Conservation (phyloP, 2,329 filamentous ascomycete genomes). For the Lachnellula occidentalis region DNA sequence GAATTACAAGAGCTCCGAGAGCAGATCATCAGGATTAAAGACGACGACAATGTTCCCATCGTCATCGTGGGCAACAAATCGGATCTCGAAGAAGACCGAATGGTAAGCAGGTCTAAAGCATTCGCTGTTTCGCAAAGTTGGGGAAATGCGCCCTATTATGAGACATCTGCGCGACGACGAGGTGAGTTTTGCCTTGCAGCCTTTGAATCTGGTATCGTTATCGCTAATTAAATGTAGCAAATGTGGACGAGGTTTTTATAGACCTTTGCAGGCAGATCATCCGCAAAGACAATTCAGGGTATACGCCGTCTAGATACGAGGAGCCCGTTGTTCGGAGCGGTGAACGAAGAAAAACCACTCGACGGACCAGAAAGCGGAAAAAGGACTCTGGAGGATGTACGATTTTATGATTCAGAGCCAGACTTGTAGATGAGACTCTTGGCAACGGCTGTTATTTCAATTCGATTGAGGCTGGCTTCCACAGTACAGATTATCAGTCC, state of each 20-base stretch:
- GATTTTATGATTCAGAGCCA: constrained; percentile 9
- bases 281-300: constrained; percentile 43
- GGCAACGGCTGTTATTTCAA: background rate
- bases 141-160: constrained; percentile 69
- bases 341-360: background rate
- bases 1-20: constrained; percentile 68
- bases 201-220: background rate
- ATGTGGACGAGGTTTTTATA: constrained; percentile 68
- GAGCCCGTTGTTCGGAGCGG: background rate
- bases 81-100: constrained; percentile 66
- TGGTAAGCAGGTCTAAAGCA: constrained; percentile 57
- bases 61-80: constrained; percentile 72
- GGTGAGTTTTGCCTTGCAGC: constrained; percentile 28
- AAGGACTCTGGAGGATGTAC: constrained; percentile 7
- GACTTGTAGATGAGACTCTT: background rate
- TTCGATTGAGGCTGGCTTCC: background rate
- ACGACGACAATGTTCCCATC: constrained; percentile 62
- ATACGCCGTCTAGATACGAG: background rate
- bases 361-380: background rate
- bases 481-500: background rate
- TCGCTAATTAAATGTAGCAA: constrained; percentile 34
- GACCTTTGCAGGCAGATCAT: constrained; percentile 65
- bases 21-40: constrained; percentile 69
- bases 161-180: constrained; percentile 60
- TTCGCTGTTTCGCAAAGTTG: constrained; percentile 63